phyloP scores from a whole-genome alignment of 306 rosid genomes.

The Luffa acutangula region DNA sequence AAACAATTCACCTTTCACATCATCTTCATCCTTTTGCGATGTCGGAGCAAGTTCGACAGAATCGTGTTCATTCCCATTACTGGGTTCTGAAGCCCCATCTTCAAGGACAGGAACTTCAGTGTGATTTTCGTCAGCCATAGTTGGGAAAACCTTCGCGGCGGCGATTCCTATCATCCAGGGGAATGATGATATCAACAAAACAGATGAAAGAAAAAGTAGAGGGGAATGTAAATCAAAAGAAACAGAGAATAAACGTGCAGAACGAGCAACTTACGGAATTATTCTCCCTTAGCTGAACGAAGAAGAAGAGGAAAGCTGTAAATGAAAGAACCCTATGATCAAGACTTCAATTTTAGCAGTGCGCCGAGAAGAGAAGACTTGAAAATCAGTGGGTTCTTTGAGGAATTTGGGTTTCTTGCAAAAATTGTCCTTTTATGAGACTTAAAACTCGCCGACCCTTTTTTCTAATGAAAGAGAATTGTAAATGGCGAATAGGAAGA shows the following conservation, averaged over 20 bases:
- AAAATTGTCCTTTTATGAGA: neutral
- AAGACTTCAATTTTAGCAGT: neutral
- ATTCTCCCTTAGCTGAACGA: neutral
- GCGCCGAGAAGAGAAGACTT: neutral
- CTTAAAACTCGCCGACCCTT: neutral
- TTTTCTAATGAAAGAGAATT: neutral
- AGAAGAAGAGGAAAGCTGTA: neutral
- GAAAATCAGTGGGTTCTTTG: neutral
- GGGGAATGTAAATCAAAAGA: neutral
- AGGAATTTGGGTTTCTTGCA: neutral
- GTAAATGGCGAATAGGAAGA: no score
- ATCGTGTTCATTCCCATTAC: slow-evolving; percentile 20
- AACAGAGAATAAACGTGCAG: neutral
- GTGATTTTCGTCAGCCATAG: slow-evolving; percentile 41
- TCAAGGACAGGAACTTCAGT: slow-evolving; percentile 21
- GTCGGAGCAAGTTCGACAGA: slow-evolving; percentile 27
- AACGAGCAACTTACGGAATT: neutral
- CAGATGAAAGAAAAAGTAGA: neutral
- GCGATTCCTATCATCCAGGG: neutral
- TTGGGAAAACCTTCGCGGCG: neutral
- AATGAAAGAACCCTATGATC: neutral
- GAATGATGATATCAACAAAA: neutral
- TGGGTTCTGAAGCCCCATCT: slow-evolving; percentile 35
- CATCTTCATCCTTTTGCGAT: slow-evolving; percentile 37
- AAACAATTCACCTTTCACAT: slow-evolving; percentile 37